phyloP scores from a whole-genome alignment of 805 yeast species.

The Schwanniomyces sp. region DNA sequence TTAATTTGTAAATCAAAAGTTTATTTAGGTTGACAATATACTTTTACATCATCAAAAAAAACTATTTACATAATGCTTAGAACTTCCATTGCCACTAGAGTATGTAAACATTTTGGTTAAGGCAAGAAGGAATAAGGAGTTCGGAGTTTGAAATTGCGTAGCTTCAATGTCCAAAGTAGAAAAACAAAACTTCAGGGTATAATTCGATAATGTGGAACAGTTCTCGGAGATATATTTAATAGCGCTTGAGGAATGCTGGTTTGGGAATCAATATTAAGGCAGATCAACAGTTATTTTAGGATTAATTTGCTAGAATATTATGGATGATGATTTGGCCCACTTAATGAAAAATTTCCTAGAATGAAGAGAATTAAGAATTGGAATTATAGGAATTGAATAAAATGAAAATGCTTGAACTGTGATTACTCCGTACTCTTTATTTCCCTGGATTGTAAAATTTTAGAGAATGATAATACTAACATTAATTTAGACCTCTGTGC shows the following conservation, averaged over 20 bases:
- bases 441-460: not conserved
- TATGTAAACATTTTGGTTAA: conserved; percentile 5
- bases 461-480: conserved; percentile 23
- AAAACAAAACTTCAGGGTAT: not conserved
- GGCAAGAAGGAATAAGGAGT: conserved; percentile 1
- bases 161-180: not conserved
- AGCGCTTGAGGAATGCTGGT: not conserved
- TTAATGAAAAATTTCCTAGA: not conserved
- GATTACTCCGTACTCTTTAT: not conserved
- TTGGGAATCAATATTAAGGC: not conserved
- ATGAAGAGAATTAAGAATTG: not conserved
- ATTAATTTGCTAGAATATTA: not conserved
- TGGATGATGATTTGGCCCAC: not conserved
- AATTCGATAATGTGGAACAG: not conserved
- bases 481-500: conserved; percentile 26
- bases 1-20: conserved; percentile 1
- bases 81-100: conserved; percentile 11
- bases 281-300: not conserved
- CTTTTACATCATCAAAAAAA: not conserved
- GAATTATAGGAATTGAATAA: not conserved
- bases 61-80: conserved; percentile 10
- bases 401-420: not conserved
- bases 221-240: not conserved
- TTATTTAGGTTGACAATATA: not conserved
- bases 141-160: not conserved